These are phyloP conservation scores for Vitis hybrid DNA, from an alignment of 177 flowering plant genomes.

Conservation along the genomic window DNA sequence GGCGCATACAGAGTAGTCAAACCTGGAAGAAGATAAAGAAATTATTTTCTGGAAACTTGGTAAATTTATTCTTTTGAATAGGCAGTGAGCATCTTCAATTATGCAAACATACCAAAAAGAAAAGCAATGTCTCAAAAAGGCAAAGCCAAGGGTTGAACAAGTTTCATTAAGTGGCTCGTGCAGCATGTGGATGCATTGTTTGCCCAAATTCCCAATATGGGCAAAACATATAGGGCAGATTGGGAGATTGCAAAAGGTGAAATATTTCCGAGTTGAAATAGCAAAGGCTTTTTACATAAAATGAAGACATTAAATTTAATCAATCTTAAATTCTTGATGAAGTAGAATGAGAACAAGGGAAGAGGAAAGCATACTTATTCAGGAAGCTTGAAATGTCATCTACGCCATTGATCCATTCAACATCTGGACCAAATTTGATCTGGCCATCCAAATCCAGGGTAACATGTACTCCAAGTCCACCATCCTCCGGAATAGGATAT, in stretches of 20 bases:
- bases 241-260: too few relatives aligned
- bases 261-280: not conserved
- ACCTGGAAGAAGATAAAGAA: slow-evolving; percentile 40
- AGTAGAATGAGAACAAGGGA: not conserved
- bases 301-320: not conserved
- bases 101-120: not conserved
- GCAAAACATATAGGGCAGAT: too few relatives aligned
- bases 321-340: not conserved
- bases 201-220: too few relatives aligned
- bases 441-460: slow-evolving; percentile 81
- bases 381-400: slow-evolving; percentile 72
- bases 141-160: too few relatives aligned
- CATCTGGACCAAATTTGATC: slow-evolving; percentile 92
- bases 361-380: slow-evolving; percentile 53
- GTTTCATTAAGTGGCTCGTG: too few relatives aligned
- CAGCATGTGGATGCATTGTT: too few relatives aligned
- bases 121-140: too few relatives aligned
- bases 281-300: not conserved
- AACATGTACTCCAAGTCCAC: slow-evolving; percentile 95
- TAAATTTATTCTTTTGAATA: too few relatives aligned
- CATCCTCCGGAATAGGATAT: slow-evolving; percentile 94
- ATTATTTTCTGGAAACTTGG: too few relatives aligned
- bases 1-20: slow-evolving; percentile 66
- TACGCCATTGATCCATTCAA: slow-evolving; percentile 76
- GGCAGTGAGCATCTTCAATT: not conserved